Evolutionary conservation across 345 rosid genomes (phyloP).

Genomic region (Citrus sp.): DNA sequence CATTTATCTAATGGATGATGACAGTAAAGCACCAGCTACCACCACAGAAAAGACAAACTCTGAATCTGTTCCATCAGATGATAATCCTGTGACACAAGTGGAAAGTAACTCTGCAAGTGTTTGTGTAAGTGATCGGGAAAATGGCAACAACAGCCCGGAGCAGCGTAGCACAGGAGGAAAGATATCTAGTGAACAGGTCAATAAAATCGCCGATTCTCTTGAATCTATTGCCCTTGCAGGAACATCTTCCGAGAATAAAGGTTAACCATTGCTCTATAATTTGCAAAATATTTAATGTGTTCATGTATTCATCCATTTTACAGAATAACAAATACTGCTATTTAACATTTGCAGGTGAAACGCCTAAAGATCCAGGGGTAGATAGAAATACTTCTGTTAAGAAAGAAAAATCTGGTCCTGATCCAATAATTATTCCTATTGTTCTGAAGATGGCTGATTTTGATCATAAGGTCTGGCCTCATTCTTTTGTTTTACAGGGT

Average conservation of each 20-base stretch:
- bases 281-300: not conserved
- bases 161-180: slow-evolving; percentile 22
- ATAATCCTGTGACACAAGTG: slow-evolving; percentile 22
- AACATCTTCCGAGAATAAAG: slow-evolving; percentile 38
- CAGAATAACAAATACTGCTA: not conserved
- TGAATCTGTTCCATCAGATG: slow-evolving; percentile 26
- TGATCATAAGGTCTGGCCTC: slow-evolving; percentile 72
- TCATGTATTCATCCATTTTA: not conserved
- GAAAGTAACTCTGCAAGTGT: slow-evolving; percentile 28
- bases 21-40: slow-evolving; percentile 49
- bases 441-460: slow-evolving; percentile 92
- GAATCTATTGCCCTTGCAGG: slow-evolving; percentile 38
- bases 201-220: slow-evolving; percentile 32
- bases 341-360: slow-evolving; percentile 40
- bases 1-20: slow-evolving; percentile 94
- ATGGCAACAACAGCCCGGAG: slow-evolving; percentile 11
- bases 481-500: slow-evolving; percentile 4
- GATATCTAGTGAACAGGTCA: slow-evolving; percentile 27
- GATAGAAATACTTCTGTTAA: slow-evolving; percentile 23
- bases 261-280: slow-evolving; percentile 16
- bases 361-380: slow-evolving; percentile 30
- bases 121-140: slow-evolving; percentile 31
- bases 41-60: slow-evolving; percentile 36
- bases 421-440: slow-evolving; percentile 82
- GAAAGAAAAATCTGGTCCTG: slow-evolving; percentile 65